Evolutionary conservation across 2,329 filamentous ascomycete species (phyloP).

Genomic region (Hypoxylon sp.): DNA sequence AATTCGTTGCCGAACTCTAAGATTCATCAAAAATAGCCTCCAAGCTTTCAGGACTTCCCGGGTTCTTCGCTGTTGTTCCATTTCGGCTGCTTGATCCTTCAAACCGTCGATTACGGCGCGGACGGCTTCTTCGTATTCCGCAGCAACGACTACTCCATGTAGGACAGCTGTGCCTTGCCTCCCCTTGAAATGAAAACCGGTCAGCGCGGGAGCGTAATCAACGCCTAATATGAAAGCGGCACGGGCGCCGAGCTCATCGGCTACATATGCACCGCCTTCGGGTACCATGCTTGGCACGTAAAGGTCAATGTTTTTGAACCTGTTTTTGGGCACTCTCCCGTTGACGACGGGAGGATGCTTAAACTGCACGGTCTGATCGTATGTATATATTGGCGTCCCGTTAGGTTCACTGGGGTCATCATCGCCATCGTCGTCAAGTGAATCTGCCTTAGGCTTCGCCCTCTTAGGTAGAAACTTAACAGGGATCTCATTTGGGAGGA

Average conservation of each 20-base stretch:
- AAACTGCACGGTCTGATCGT: slow-evolving; percentile 80
- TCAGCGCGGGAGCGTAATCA: slow-evolving; percentile 91
- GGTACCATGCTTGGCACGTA: slow-evolving; percentile 96
- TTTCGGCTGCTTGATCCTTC: slow-evolving; percentile 73
- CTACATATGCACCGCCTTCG: slow-evolving; percentile 80
- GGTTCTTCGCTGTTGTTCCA: slow-evolving; percentile 74
- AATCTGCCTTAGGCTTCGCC: slow-evolving; percentile 54
- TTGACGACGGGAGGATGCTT: slow-evolving; percentile 80
- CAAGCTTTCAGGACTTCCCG: slow-evolving; percentile 76
- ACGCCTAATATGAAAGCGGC: slow-evolving; percentile 83
- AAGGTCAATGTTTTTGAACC: slow-evolving; percentile 93
- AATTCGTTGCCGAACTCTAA: slow-evolving; percentile 83
- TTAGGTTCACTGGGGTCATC: slow-evolving; percentile 60
- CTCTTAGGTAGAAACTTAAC: slow-evolving; percentile 78
- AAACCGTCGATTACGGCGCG: slow-evolving; percentile 77
- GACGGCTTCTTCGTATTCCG: slow-evolving; percentile 80
- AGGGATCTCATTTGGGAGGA: slow-evolving; percentile 84
- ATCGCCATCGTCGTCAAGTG: slow-evolving; percentile 59
- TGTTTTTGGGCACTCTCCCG: slow-evolving; percentile 87
- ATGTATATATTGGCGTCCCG: slow-evolving; percentile 71
- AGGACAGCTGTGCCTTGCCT: slow-evolving; percentile 88
- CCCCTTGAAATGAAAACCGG: slow-evolving; percentile 89
- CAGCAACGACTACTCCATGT: slow-evolving; percentile 81
- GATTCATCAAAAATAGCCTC: slow-evolving; percentile 81
- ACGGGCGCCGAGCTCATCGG: slow-evolving; percentile 70